phyloP scores from a whole-genome alignment of 2,329 filamentous ascomycete genomes.

The Colletotrichum aenigma region DNA sequence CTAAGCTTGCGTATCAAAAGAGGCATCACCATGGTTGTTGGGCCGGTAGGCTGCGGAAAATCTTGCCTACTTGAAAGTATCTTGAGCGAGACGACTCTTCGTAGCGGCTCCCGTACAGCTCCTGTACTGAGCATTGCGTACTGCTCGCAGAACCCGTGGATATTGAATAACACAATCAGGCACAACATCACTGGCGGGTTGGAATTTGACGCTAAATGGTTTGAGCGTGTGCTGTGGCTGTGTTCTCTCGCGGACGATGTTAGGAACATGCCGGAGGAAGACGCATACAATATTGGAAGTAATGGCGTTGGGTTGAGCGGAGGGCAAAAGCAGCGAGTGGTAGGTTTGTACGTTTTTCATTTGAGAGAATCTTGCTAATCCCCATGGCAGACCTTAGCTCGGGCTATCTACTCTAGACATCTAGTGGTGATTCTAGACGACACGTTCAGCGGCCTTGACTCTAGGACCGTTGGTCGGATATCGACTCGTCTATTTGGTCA shows the following conservation, averaged over 20 bases:
- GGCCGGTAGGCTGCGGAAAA: constrained; percentile 4
- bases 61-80: neutral
- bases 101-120: neutral
- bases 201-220: neutral
- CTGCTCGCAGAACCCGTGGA: constrained; percentile 7
- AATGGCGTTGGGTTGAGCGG: neutral
- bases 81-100: neutral
- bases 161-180: constrained; percentile 2
- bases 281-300: neutral
- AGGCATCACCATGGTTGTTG: neutral
- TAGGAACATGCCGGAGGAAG: neutral
- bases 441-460: neutral
- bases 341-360: neutral
- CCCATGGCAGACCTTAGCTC: neutral
- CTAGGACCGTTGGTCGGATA: neutral
- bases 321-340: constrained; percentile 6
- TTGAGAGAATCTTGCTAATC: neutral
- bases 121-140: neutral
- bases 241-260: constrained; percentile 1
- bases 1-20: neutral
- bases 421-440: neutral
- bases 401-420: neutral
- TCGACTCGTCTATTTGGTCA: neutral
- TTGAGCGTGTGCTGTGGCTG: neutral
- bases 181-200: neutral